A percentile compares a stretch with the other conserved stretches of the same genome.
Conservation (phyloP, 495 filamentous ascomycete species). For the Copromyces sp. region DNA sequence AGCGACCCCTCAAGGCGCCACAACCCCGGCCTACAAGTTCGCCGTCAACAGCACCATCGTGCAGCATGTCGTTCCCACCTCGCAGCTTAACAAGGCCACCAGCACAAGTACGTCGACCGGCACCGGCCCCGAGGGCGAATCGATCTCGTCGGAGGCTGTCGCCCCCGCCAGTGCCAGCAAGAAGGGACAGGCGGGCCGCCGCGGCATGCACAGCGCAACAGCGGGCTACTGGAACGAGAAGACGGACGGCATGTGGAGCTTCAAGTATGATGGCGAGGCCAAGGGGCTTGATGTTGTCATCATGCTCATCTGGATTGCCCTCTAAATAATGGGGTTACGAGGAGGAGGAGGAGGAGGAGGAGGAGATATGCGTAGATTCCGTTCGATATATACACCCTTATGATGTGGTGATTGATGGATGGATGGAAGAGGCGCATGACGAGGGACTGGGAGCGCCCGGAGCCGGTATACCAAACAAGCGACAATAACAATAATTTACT, state of each 20-base stretch:
- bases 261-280: constrained; percentile 79
- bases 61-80: constrained; percentile 62
- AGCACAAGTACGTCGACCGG: constrained; percentile 26
- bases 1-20: constrained; percentile 47
- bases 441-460: neutral
- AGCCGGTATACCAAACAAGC: neutral
- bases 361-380: neutral
- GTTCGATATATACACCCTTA: neutral
- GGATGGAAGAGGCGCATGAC: neutral
- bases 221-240: constrained; percentile 97
- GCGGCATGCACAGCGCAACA: constrained; percentile 92
- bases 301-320: constrained; percentile 78
- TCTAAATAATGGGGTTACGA: constrained; percentile 22
- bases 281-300: constrained; percentile 89
- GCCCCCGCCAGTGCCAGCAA: constrained; percentile 30
- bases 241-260: constrained; percentile 95
- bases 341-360: neutral
- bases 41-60: constrained; percentile 97
- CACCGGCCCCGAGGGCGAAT: constrained; percentile 24
- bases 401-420: neutral
- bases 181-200: constrained; percentile 58
- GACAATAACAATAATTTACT: neutral
- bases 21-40: constrained; percentile 65
- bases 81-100: constrained; percentile 42
- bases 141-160: constrained; percentile 28